Percentiles rank a stretch among this genome's conserved stretches.
phyloP scores from a whole-genome alignment of 306 rosid species.

The Malus sylvestris region DNA sequence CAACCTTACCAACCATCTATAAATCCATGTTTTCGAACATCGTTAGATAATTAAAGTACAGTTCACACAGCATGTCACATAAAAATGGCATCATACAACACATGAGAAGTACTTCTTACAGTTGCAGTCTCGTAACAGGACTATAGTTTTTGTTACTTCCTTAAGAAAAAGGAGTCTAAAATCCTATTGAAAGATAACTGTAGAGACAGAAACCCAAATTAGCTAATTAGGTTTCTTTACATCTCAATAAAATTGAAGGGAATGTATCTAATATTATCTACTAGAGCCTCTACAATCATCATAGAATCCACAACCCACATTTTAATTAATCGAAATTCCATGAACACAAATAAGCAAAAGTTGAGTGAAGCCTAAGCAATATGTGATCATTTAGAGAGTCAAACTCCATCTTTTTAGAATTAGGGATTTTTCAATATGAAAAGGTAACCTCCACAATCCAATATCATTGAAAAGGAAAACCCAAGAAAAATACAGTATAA shows the following conservation, averaged over 20 bases:
- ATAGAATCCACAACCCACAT: background rate
- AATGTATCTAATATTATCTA: background rate
- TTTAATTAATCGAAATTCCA: background rate
- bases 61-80: background rate
- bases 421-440: background rate
- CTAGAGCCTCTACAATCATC: background rate
- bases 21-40: background rate
- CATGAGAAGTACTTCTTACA: background rate
- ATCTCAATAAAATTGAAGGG: background rate
- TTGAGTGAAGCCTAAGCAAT: background rate
- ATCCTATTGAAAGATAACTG: background rate
- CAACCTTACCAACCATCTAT: background rate
- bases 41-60: background rate
- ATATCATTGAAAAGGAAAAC: background rate
- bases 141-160: no score
- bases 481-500: background rate
- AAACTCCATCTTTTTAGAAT: background rate
- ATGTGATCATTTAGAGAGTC: background rate
- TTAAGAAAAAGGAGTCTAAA: background rate
- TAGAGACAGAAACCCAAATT: background rate
- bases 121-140: background rate
- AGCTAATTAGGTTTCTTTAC: background rate
- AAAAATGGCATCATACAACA: background rate
- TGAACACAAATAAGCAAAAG: background rate
- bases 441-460: background rate